Conservation (phyloP, 768 basidiomycete genomes). For the Naganishia vaughanmartiniae region DNA sequence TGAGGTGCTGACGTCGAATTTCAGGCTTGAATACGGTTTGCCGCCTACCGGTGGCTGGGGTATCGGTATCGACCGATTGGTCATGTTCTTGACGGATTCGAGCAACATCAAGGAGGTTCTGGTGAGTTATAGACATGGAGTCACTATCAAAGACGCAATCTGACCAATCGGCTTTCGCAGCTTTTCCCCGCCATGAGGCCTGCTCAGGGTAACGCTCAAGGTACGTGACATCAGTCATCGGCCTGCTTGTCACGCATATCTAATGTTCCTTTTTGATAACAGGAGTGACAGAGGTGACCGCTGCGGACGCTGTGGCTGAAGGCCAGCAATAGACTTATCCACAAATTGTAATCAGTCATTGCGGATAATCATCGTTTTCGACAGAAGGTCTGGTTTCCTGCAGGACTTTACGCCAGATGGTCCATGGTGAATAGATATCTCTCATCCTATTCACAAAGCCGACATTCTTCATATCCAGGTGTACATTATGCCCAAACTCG, state of each 20-base stretch:
- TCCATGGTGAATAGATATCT: no score
- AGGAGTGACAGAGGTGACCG: background rate
- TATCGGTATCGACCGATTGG: slow-evolving; percentile 87
- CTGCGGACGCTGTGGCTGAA: background rate
- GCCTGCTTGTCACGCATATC: background rate
- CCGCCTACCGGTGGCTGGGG: slow-evolving; percentile 98
- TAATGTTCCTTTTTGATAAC: background rate
- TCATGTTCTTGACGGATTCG: slow-evolving; percentile 99
- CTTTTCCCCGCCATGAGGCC: slow-evolving; percentile 98
- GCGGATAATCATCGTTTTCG: background rate
- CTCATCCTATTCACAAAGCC: no score
- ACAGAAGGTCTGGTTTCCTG: background rate
- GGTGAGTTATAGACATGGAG: background rate
- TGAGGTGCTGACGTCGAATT: background rate
- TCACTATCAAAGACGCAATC: background rate
- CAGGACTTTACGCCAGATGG: background rate
- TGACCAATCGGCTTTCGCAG: background rate
- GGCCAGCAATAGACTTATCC: background rate
- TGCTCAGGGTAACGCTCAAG: slow-evolving; percentile 32
- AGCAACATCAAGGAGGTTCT: slow-evolving; percentile 96
- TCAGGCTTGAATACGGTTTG: slow-evolving; percentile 88
- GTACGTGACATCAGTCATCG: background rate
- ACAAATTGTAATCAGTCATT: background rate
- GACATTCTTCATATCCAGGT: no score
- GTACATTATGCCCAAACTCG: no score